These are phyloP conservation scores for Pseudognaphalium luteoalbum DNA, from an alignment of 129 eudicot genomes.

Conservation along the genomic window DNA sequence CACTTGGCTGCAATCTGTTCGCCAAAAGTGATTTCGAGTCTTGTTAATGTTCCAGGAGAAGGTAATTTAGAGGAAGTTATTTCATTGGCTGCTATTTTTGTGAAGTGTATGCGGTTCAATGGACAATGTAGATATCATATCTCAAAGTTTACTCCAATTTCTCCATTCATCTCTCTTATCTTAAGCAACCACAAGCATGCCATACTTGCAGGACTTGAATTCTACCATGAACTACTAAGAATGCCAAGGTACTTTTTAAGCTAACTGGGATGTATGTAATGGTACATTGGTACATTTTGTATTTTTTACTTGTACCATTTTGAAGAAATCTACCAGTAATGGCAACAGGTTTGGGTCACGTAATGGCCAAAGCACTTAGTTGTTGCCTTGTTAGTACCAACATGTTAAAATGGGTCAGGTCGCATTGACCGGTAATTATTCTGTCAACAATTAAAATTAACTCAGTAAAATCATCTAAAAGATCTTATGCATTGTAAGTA, in stretches of 20 bases:
- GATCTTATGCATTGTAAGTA: neutral
- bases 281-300: neutral
- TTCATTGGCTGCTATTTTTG: constrained; percentile 71
- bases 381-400: no score
- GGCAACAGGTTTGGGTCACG: neutral
- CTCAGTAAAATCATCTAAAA: neutral
- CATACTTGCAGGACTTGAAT: constrained; percentile 56
- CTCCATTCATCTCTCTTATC: constrained; percentile 56
- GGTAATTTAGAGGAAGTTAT: constrained; percentile 52
- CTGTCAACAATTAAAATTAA: no score
- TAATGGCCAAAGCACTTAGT: neutral
- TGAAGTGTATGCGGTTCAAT: constrained; percentile 66
- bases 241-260: constrained; percentile 57
- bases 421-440: no score
- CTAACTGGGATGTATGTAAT: neutral
- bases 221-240: constrained; percentile 70
- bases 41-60: constrained; percentile 54
- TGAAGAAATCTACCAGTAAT: neutral
- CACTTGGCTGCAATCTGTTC: constrained; percentile 68
- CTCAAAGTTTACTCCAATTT: constrained; percentile 42
- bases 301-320: neutral
- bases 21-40: constrained; percentile 58
- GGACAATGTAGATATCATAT: constrained; percentile 66
- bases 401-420: no score
- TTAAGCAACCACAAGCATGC: constrained; percentile 65